These are phyloP conservation scores for Quercus variabilis DNA, from an alignment of 306 rosid genomes.

Conservation along the genomic window DNA sequence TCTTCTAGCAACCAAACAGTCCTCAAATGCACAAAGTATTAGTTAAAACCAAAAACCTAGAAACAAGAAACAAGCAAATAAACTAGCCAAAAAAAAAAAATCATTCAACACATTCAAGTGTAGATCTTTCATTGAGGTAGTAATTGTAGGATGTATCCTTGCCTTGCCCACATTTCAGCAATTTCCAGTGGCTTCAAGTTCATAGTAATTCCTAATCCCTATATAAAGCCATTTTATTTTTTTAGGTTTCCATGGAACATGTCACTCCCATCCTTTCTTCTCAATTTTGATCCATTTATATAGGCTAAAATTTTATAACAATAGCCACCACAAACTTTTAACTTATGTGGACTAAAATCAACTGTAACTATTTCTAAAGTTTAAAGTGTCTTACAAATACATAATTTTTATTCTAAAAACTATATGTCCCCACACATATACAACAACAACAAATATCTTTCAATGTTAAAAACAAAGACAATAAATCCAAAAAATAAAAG, in stretches of 20 bases:
- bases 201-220: neutral
- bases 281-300: neutral
- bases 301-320: neutral
- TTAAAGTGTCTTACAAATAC: neutral
- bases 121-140: neutral
- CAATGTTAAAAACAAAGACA: neutral
- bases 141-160: neutral
- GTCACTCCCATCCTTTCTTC: neutral
- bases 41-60: neutral
- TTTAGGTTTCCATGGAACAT: neutral
- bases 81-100: neutral
- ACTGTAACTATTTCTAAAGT: neutral
- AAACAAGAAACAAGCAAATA: neutral
- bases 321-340: neutral
- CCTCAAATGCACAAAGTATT: neutral
- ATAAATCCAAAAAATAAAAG: neutral
- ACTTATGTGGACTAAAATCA: neutral
- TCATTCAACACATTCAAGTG: neutral
- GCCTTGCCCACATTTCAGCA: neutral
- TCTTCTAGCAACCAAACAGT: neutral
- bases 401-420: neutral
- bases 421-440: neutral
- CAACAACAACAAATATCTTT: neutral
- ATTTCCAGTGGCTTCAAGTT: neutral
- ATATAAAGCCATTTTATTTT: no score